Evolutionary conservation across 2,329 filamentous ascomycete species (phyloP).

Genomic region (Cladophialophora yegresii): DNA sequence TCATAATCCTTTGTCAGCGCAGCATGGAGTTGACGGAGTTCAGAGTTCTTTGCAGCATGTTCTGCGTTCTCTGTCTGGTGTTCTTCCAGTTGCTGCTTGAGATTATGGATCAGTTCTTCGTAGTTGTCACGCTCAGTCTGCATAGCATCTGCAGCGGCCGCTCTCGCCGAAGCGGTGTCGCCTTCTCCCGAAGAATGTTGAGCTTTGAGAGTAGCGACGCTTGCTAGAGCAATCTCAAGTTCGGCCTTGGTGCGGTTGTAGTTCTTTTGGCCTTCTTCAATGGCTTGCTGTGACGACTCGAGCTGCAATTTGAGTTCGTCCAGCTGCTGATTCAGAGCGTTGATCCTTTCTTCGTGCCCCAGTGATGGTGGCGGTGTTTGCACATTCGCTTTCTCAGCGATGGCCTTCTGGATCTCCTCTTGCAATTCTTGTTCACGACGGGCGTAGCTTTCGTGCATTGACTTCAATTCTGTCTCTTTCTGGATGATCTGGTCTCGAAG

Average conservation of each 20-base stretch:
- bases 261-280: constrained; percentile 71
- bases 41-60: constrained; percentile 68
- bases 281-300: constrained; percentile 65
- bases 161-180: constrained; percentile 31
- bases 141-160: constrained; percentile 49
- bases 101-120: constrained; percentile 59
- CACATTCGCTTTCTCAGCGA: constrained; percentile 46
- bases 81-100: constrained; percentile 76
- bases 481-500: constrained; percentile 86
- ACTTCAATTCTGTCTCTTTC: constrained; percentile 76
- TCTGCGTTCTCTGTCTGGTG: constrained; percentile 73
- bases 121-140: constrained; percentile 59
- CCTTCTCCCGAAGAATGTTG: constrained; percentile 39
- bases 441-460: constrained; percentile 72
- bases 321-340: constrained; percentile 70
- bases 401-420: constrained; percentile 69
- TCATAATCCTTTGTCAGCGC: constrained; percentile 68
- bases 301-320: constrained; percentile 76
- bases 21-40: constrained; percentile 72
- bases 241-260: constrained; percentile 72
- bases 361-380: constrained; percentile 41
- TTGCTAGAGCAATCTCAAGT: constrained; percentile 67
- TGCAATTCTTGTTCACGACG: constrained; percentile 73
- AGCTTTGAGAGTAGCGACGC: constrained; percentile 51
- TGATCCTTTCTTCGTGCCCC: constrained; percentile 52